A percentile compares a stretch with the other conserved stretches of the same genome.
Conservation (phyloP, 179 eudicot genomes). For the Silene noctiflora region DNA sequence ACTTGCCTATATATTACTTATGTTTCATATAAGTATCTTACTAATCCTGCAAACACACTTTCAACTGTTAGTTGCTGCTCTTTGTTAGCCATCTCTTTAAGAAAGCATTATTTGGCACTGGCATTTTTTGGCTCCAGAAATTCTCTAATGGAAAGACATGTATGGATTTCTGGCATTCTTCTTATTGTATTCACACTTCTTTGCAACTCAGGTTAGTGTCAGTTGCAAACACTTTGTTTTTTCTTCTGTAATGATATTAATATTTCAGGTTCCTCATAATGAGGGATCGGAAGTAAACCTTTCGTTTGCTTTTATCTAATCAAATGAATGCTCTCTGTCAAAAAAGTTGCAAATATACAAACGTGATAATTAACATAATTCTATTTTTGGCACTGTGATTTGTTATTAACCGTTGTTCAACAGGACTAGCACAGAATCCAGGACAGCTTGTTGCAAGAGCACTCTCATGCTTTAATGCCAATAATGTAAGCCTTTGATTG, state of each 20-base stretch:
- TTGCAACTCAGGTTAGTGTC: constrained; percentile 28
- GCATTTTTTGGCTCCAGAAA: constrained; percentile 9
- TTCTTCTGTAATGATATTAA: neutral
- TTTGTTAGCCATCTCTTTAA: neutral
- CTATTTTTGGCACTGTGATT: neutral
- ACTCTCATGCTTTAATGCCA: constrained; percentile 40
- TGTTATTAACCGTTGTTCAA: neutral
- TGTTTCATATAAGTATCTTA: constrained; percentile 8
- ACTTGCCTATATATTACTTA: constrained; percentile 22
- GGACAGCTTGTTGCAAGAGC: constrained; percentile 30
- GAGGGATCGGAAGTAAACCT: too few relatives aligned
- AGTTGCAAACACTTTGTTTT: neutral
- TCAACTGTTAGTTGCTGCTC: neutral
- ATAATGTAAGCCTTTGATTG: constrained; percentile 30
- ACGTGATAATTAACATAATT: too few relatives aligned
- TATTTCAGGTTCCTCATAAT: too few relatives aligned
- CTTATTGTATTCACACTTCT: constrained; percentile 21
- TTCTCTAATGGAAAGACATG: constrained; percentile 24
- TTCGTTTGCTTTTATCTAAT: neutral
- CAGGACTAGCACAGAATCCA: constrained; percentile 39
- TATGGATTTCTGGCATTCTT: constrained; percentile 18
- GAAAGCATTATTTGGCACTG: constrained; percentile 1
- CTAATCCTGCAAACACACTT: constrained; percentile 5
- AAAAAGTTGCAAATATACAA: too few relatives aligned
- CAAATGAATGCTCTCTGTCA: too few relatives aligned